phyloP scores from a whole-genome alignment of 495 filamentous ascomycete genomes.

The Annulohypoxylon bovei region DNA sequence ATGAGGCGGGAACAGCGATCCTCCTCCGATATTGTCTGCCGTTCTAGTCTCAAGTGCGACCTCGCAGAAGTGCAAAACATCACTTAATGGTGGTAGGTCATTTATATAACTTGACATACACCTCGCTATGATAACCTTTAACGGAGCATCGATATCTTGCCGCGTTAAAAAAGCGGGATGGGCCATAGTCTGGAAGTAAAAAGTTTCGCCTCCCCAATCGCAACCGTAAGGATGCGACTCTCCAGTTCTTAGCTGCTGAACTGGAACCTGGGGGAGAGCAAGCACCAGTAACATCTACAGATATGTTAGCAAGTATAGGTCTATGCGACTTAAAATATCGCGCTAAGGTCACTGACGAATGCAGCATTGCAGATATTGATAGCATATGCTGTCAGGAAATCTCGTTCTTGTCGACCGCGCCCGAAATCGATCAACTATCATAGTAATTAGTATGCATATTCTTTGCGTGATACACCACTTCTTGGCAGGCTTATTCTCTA shows the following conservation, averaged over 20 bases:
- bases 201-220: neutral
- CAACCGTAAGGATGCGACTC: too few relatives aligned
- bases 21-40: neutral
- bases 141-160: neutral
- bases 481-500: neutral
- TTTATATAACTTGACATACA: neutral
- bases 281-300: neutral
- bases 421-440: constrained; percentile 41
- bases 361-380: neutral
- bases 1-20: neutral
- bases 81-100: neutral
- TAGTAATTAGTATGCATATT: neutral
- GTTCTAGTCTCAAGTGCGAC: neutral
- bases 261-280: too few relatives aligned
- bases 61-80: neutral
- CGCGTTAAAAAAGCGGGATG: neutral
- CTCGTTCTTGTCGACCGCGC: neutral
- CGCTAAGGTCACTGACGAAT: neutral
- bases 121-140: neutral
- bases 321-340: neutral
- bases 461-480: neutral
- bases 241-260: too few relatives aligned
- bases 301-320: neutral
- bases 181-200: neutral
- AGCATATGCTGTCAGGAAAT: neutral